Evolutionary conservation across 164 flowering plant genomes (phyloP), one percentile per base, ranked within the genome.

Genomic region (Kingdonia uniflora): DNA sequence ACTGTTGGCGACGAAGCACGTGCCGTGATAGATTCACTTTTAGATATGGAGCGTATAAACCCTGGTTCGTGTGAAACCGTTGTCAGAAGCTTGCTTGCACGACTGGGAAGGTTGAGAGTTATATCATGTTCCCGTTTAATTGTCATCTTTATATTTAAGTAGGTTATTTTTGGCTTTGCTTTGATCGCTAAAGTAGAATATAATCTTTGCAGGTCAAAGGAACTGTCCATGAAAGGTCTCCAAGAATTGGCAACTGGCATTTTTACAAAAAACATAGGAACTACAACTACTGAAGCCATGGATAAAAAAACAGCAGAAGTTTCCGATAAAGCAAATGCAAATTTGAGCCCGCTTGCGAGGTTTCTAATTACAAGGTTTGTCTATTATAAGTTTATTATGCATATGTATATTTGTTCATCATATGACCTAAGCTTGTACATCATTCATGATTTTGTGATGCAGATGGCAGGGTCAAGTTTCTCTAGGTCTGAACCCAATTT

Each of bases 391-490:
- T 53, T 61, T 48, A 14, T 47, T 21, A 1, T 11, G 14, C 14
- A 2, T 11, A 24, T 20, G 2, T 21, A 17, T 7, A 3, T 16
- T 14, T 16, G 44, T 41, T 3, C 11, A 41, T 2, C 17, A 5
- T 16, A 44, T 44, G 19, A 19, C 22, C 21, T 8, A 19, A 6
- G 21, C 19, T 39, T 53, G 56, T 8, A 11, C 35, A 14, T 23
- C 6, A 21, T 23, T 20, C 12, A 22, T 54, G 14, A 41, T 23
- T 20, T 54, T 54, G 14, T 54, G 20, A 35, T 75, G 78, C 90
- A 87, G 96, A 80, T 87, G 94, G 94, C 94, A 80, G 66, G 81
- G 87, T 45, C 90, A 84, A 52, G 80, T 66, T 54, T 74, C 87
- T 7, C 62, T 79, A 16, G 96, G 84, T 72, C 71, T 82, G 39